phyloP scores from a whole-genome alignment of 2,329 filamentous ascomycete genomes.

The Fusarium nanum region DNA sequence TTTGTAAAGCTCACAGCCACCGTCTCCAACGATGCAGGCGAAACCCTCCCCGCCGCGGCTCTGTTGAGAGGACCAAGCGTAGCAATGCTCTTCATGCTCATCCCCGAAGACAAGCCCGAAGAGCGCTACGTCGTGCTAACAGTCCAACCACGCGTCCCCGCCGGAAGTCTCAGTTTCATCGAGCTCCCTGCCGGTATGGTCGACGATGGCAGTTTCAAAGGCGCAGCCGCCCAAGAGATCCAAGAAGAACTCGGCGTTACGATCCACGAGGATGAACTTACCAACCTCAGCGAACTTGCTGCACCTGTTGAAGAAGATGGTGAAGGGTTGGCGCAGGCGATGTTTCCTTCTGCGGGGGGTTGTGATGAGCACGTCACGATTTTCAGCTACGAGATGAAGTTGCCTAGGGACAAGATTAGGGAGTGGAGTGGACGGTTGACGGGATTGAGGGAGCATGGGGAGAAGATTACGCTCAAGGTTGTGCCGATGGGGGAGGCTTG shows the following conservation, averaged over 20 bases:
- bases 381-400: slow-evolving; percentile 66
- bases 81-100: slow-evolving; percentile 67
- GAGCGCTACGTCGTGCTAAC: slow-evolving; percentile 70
- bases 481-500: slow-evolving; percentile 68
- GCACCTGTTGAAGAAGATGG: slow-evolving; percentile 44
- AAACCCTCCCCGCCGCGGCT: slow-evolving; percentile 64
- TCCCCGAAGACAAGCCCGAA: slow-evolving; percentile 62
- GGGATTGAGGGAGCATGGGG: slow-evolving; percentile 67
- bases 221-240: slow-evolving; percentile 70
- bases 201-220: slow-evolving; percentile 65
- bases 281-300: slow-evolving; percentile 64
- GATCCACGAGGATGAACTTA: slow-evolving; percentile 61
- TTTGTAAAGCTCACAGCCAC: slow-evolving; percentile 67
- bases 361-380: slow-evolving; percentile 71
- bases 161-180: slow-evolving; percentile 64
- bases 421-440: slow-evolving; percentile 69
- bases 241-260: slow-evolving; percentile 68
- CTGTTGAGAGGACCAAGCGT: slow-evolving; percentile 71
- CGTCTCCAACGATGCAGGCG: slow-evolving; percentile 60
- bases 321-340: slow-evolving; percentile 58
- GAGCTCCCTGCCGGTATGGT: slow-evolving; percentile 71
- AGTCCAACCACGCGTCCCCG: slow-evolving; percentile 68
- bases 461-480: slow-evolving; percentile 71
- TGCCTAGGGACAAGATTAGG: slow-evolving; percentile 61
- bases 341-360: slow-evolving; percentile 69